These are phyloP conservation scores for Alloteropsis angusta DNA, from an alignment of 202 grass and related monocot species.

Conservation along the genomic window DNA sequence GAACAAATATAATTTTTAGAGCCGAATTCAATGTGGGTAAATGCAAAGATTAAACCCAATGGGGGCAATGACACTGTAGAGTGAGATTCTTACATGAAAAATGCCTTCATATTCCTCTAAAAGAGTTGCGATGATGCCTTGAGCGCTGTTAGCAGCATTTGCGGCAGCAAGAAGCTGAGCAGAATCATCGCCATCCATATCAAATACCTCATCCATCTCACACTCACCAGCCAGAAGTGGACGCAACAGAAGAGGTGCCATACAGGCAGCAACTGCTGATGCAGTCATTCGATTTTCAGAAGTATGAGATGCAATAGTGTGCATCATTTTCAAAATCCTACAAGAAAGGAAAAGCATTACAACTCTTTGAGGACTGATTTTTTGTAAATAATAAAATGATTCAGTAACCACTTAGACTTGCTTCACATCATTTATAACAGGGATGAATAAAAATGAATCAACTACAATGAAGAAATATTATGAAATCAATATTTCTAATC, in stretches of 20 bases:
- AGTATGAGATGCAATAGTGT: constrained; percentile 67
- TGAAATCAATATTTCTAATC: not conserved
- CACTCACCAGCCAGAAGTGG: constrained; percentile 98
- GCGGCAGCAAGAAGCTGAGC: constrained; percentile 97
- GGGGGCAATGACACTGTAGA: not conserved
- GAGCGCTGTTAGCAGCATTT: constrained; percentile 93
- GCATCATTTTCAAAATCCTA: constrained; percentile 99
- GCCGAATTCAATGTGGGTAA: not conserved
- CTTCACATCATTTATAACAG: not conserved
- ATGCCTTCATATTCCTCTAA: constrained; percentile 89
- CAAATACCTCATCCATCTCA: constrained; percentile 95
- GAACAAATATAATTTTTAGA: not conserved
- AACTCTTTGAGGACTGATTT: constrained; percentile 11
- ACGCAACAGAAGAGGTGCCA: constrained; percentile 93
- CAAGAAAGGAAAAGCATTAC: not conserved
- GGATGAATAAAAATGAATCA: not conserved
- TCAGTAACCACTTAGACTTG: not conserved
- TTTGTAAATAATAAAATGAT: constrained; percentile 5
- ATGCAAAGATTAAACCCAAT: not conserved
- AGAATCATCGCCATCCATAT: constrained; percentile 74
- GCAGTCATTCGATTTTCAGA: constrained; percentile 84
- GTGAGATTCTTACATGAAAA: constrained; percentile 74
- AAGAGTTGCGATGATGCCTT: constrained; percentile 77
- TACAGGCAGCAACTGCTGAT: constrained; percentile 96
- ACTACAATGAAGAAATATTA: not conserved